Conservation (phyloP, 2,329 filamentous ascomycete genomes). For the Aspergillus calidoustus region DNA sequence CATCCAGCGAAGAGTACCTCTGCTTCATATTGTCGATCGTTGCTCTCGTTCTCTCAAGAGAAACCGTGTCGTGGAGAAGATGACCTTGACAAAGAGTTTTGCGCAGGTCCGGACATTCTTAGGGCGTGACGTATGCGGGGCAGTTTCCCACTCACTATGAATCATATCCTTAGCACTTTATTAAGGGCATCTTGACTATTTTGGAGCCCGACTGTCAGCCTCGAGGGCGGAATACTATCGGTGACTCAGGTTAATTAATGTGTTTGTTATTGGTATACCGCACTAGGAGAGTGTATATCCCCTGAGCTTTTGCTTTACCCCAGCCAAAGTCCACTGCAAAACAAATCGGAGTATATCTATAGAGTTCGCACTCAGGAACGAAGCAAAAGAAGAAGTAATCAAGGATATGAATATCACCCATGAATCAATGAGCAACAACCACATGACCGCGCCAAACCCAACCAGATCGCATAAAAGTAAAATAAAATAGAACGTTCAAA, state of each 20-base stretch:
- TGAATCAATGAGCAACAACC: conserved; percentile 29
- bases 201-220: background rate
- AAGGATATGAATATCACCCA: conserved; percentile 22
- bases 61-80: conserved; percentile 16
- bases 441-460: conserved; percentile 42
- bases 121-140: conserved; percentile 46
- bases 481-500: conserved; percentile 29
- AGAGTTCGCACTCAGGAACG: conserved; percentile 20
- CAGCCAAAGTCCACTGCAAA: conserved; percentile 7
- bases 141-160: conserved; percentile 24
- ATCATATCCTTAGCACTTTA: conserved; percentile 18
- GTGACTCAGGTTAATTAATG: background rate
- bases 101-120: conserved; percentile 9
- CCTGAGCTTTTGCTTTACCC: background rate
- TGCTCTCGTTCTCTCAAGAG: conserved; percentile 18
- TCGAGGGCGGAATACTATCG: background rate
- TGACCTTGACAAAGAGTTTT: conserved; percentile 21
- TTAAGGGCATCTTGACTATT: background rate
- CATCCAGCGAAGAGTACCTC: conserved; percentile 62
- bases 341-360: conserved; percentile 31
- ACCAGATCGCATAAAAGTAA: conserved; percentile 35
- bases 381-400: conserved; percentile 20
- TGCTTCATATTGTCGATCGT: conserved; percentile 56
- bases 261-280: background rate
- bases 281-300: background rate